Base-by-base conservation (phyloP, 2,329 filamentous ascomycete species). In the Alternaria brassicae region DNA sequence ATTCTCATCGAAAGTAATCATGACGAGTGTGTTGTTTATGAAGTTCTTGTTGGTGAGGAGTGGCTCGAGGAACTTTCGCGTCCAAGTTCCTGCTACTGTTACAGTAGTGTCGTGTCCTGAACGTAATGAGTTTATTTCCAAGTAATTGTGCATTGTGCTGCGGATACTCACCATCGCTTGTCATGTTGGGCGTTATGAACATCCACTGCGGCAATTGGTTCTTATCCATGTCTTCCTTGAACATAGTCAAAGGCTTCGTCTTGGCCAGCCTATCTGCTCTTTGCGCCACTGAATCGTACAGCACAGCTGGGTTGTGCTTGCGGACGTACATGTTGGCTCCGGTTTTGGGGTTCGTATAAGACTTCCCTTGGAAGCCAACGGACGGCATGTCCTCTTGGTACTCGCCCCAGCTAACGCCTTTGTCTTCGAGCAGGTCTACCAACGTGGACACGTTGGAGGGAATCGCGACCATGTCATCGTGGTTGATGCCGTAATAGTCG, bases 371-470 rank as follows among this genome's bases (percentile, higher is more conserved):
- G 78, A 87, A 94, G 12, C 91, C 91, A 2, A 86, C 57, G 74
- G 88, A 92, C 2, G 91, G 91, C 83, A 90, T 84, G 70, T 91
- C 88, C 74, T 95, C 91, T 76, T 93, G 86, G 79, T 94, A 95
- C 64, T 88, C 81, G 50, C 72, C 81, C 88, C 80, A 82, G 47
- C 76, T 80, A 68, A 77, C 67, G 66, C 76, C 75, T 60, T 76
- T 77, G 53, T 75, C 76, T 56, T 81, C 80, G 6, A 82, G 71
- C 8, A 82, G 65, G 61, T 81, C 80, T 8, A 80, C 70, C 12
- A 81, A 64, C 4, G 75, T 77, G 21, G 70, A 72, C 5, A 81
- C 72, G 44, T 81, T 81, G 28, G 72, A 72, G 12, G 75, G 72
- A 21, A 81, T 73, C 27, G 73, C 69, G 59, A 83, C 83, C 74